Conservation (phyloP, 2,329 filamentous ascomycete genomes). For the Beauveria scarabaeidicola region DNA sequence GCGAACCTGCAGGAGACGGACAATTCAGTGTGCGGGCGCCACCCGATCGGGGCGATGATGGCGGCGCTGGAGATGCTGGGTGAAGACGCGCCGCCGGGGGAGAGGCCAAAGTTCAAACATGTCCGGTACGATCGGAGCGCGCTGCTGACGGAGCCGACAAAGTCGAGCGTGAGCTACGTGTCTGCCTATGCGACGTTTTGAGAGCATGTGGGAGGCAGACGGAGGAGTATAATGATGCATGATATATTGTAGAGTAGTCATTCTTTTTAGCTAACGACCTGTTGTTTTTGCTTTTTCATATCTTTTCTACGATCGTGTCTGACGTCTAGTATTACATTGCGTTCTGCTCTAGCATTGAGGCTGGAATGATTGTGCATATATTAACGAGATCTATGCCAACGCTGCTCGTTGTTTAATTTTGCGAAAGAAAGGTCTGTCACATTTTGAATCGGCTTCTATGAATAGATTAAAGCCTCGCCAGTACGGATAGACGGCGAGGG, state of each 20-base stretch:
- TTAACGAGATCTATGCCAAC: too few relatives aligned
- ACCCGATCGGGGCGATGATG: constrained; percentile 91
- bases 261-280: background rate
- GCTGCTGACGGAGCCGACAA: constrained; percentile 54
- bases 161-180: constrained; percentile 92
- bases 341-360: too few relatives aligned
- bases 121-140: constrained; percentile 82
- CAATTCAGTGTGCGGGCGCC: constrained; percentile 90
- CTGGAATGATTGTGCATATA: too few relatives aligned
- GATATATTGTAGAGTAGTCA: background rate
- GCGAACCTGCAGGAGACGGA: constrained; percentile 60
- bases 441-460: too few relatives aligned
- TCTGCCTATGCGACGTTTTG: constrained; percentile 77
- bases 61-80: constrained; percentile 65
- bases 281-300: background rate
- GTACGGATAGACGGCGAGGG: too few relatives aligned
- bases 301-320: too few relatives aligned
- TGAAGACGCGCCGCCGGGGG: constrained; percentile 18
- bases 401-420: too few relatives aligned
- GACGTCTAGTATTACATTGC: too few relatives aligned
- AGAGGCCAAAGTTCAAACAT: constrained; percentile 60
- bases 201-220: background rate
- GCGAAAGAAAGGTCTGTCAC: too few relatives aligned
- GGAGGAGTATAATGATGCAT: background rate
- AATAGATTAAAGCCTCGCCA: too few relatives aligned